These are phyloP conservation scores for Neofusicoccum kwambonambiense DNA, from an alignment of 2,329 filamentous ascomycete genomes.

Conservation along the genomic window DNA sequence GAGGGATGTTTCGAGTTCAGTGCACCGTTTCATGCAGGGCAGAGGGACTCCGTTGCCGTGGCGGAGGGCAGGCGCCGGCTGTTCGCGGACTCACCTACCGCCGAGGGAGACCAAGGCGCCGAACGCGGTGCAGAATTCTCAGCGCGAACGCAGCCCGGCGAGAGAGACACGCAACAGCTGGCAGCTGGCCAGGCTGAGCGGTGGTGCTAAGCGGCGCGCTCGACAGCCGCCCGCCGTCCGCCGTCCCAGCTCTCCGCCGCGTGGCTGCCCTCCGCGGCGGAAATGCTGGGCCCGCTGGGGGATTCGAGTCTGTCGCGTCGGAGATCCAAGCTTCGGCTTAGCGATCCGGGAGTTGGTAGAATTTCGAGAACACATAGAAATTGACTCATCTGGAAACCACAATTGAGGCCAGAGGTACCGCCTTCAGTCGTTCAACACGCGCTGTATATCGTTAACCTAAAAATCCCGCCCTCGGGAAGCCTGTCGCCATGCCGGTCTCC, in stretches of 20 bases:
- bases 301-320: background rate
- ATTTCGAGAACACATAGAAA: conserved; percentile 2
- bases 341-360: conserved; percentile 9
- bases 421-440: conserved; percentile 18
- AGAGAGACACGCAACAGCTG: background rate
- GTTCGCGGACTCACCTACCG: background rate
- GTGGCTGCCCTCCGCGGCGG: background rate
- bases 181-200: background rate
- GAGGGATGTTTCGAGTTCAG: background rate
- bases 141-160: background rate
- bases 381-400: conserved; percentile 13
- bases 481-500: conserved; percentile 10
- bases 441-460: conserved; percentile 1
- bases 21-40: background rate
- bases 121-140: conserved; percentile 9
- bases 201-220: background rate
- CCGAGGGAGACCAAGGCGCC: background rate
- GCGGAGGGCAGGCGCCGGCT: background rate
- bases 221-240: background rate
- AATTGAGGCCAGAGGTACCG: background rate
- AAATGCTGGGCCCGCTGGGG: conserved; percentile 9
- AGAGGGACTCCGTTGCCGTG: background rate
- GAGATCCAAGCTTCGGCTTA: conserved; percentile 14
- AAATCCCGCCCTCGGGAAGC: conserved; percentile 9
- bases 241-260: background rate